A percentile compares a stretch with the other conserved stretches of the same genome.
Evolutionary conservation across 1,139 yeast species (phyloP).

Genomic region (Suzukiozyma palmioleophila): DNA sequence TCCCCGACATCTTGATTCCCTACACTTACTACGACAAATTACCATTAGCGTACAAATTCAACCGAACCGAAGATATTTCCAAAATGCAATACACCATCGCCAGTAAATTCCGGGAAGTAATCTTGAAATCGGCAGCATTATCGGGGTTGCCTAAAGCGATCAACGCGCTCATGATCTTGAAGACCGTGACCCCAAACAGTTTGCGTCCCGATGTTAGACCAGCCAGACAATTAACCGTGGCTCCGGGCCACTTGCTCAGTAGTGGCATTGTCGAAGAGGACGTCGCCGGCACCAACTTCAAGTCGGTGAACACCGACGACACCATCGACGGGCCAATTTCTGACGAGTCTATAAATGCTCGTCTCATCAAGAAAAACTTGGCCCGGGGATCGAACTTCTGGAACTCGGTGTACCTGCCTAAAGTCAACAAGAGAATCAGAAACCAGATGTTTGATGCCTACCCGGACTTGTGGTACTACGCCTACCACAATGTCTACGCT

Average conservation of each 20-base stretch:
- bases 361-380: slow-evolving; percentile 24
- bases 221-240: slow-evolving; percentile 27
- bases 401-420: slow-evolving; percentile 66
- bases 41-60: slow-evolving; percentile 35
- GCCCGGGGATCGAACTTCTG: slow-evolving; percentile 65
- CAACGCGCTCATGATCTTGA: slow-evolving; percentile 66
- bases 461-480: slow-evolving; percentile 78
- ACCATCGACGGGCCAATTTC: slow-evolving; percentile 45
- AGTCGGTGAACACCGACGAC: slow-evolving; percentile 15
- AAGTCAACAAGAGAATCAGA: slow-evolving; percentile 63
- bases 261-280: slow-evolving; percentile 41
- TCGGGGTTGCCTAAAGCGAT: slow-evolving; percentile 84
- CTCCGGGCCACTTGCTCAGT: slow-evolving; percentile 34
- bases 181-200: slow-evolving; percentile 58
- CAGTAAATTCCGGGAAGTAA: slow-evolving; percentile 64
- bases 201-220: slow-evolving; percentile 28
- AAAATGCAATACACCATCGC: slow-evolving; percentile 42
- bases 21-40: slow-evolving; percentile 35
- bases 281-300: slow-evolving; percentile 28
- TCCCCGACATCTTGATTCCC: slow-evolving; percentile 44
- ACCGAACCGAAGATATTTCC: slow-evolving; percentile 27
- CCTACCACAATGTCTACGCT: slow-evolving; percentile 71
- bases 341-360: slow-evolving; percentile 24
- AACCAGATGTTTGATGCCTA: slow-evolving; percentile 69
- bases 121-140: slow-evolving; percentile 72